Base-by-base conservation (phyloP, 257 asterid species). In the Gynochthodes officinalis region DNA sequence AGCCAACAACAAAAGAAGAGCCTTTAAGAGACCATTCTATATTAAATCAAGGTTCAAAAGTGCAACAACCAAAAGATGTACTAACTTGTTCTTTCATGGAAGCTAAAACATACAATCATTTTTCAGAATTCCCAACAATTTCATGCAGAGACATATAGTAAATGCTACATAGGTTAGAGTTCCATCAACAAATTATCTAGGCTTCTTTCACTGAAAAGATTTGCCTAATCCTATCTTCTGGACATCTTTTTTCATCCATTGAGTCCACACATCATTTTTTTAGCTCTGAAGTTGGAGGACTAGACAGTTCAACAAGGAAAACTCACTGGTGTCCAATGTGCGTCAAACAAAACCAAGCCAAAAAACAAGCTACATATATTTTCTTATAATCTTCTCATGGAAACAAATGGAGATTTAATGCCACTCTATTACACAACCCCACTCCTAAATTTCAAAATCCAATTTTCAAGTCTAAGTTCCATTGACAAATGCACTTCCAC, bases 1-100 rank as follows among this genome's bases (percentile, higher is more conserved):
- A 76, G 61, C 40, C 67, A 72, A 49, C 57, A 65, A 52, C 42
- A 66, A 77, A 69, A 44, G 50, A 77, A 50, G 23, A 69, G 33
- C 42, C 19, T 14, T 46, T 28, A n/a, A 52, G 14, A 50, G n/a
- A 13, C 33, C 9, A 1, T 35, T 23, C 21, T 27, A 28, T 46
- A 18, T 48, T 30, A 1, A 23, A 13, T 39, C 30, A 10, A 1
- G 37, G 27, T 35, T 5, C 21, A 33, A 5, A 10, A 67, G 8
- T 21, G 16, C 43, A 50, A 16, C 4, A 18, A 68, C 18, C 62
- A 67, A 39, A 9, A 63, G 68, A 63, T 10, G 32, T 43, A 12
- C 15, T 33, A 33, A 61, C 46, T 60, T 60, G 0, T 2, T 7
- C 7, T 21, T 33, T 21, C 43, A 30, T 32, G 12, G 25, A 59